These are phyloP conservation scores for Emmonsiellopsis sp. DNA, from an alignment of 2,329 filamentous ascomycete species.

Conservation along the genomic window DNA sequence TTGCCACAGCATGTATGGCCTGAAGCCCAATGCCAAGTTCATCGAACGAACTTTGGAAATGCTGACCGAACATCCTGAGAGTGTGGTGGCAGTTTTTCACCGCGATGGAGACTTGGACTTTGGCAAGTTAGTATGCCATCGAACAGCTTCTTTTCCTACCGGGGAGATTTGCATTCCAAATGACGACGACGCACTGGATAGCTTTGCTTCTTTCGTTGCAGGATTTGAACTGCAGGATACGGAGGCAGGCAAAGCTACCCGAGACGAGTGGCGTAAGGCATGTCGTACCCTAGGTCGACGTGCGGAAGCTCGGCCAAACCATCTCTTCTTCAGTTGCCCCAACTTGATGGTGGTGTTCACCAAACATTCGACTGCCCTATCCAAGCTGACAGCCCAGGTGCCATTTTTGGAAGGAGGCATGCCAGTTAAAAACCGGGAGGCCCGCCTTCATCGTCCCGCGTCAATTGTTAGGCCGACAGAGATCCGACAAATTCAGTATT, in stretches of 20 bases:
- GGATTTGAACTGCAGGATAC: constrained; percentile 33
- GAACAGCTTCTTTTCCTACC: constrained; percentile 37
- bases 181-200: constrained; percentile 37
- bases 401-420: constrained; percentile 19
- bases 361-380: constrained; percentile 33
- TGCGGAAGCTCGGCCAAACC: constrained; percentile 25
- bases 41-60: constrained; percentile 41
- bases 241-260: constrained; percentile 22
- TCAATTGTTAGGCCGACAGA: constrained; percentile 38
- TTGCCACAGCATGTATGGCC: constrained; percentile 56
- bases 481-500: constrained; percentile 43
- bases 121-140: constrained; percentile 40
- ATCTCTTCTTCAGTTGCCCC: constrained; percentile 42
- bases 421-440: constrained; percentile 45
- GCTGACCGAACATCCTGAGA: constrained; percentile 32
- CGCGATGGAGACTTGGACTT: constrained; percentile 37
- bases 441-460: constrained; percentile 36
- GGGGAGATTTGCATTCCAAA: constrained; percentile 37
- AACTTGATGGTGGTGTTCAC: constrained; percentile 45
- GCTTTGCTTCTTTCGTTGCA: constrained; percentile 45
- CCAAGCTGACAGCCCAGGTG: constrained; percentile 35
- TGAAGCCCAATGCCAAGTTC: constrained; percentile 39
- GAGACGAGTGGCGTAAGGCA: constrained; percentile 39
- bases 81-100: constrained; percentile 47
- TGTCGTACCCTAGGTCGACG: constrained; percentile 41